Base-by-base conservation (phyloP, 179 eudicot species). In the Nepenthes alata region DNA sequence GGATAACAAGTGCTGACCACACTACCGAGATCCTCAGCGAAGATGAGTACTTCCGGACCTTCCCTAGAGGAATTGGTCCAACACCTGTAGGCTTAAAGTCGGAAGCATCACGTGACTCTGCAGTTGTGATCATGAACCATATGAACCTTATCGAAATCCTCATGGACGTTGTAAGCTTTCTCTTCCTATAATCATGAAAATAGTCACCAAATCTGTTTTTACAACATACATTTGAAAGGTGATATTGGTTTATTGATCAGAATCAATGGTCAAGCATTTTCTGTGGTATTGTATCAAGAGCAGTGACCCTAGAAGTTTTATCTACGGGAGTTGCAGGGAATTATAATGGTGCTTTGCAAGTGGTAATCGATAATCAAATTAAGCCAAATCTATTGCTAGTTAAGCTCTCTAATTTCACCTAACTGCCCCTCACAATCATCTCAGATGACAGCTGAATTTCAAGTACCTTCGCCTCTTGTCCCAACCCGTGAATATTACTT, bases 251-350 rank as follows among this genome's bases (percentile, higher is more conserved):
- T 15, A 56, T 41, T 54, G 34, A 37, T 58, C 66, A 91, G 98
- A 85, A 83, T 70, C 96, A 89, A 74, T 91, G 96, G 98, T 65
- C 88, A 16, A 79, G 72, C 68, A 83, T 89, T 44, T 91, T 84
- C 61, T 66, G 93, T 41, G 85, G 96, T 16, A 70, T 91, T 49
- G 95, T 91, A 12, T 86, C 98, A 67, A 91, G 90, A 75, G 96
- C 98, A 13, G 65, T 81, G 80, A 85, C 89, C 53, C 53, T 89
- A 44, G 98, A 89, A 58, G 93, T 91, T 15, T 79, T 91, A 37
- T 91, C 98, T 49, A 86, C 96, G 6, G 98, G 98, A 63, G 96
- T 91, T 11, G 98, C 98, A 12, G 98, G 98, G 47, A 91, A 86
- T 70, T 89, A 84, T 73, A 85, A 91, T 73, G 98, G 98, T 50